Base-by-base conservation (phyloP, 1,284 basidiomycete genomes). In the Ceratobasidium sp. region DNA sequence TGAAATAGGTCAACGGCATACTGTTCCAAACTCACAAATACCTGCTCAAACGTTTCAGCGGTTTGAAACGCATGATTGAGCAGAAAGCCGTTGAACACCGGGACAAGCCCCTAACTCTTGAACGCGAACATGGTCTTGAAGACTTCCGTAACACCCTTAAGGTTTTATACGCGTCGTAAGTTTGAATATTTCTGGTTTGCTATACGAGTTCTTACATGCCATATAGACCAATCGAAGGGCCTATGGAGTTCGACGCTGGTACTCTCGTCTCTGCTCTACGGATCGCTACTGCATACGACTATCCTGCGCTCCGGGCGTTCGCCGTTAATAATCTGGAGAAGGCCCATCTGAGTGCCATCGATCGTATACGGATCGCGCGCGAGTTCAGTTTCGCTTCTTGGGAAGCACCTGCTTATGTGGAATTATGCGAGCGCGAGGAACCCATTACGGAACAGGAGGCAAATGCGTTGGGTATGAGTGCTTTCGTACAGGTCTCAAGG, bases 301-400 rank as follows among this genome's bases (percentile, higher is more conserved):
- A 81, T 16, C 75, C 79, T 16, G 79, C 82, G 9, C 79, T 89
- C 59, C 82, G 83, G 49, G 79, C 80, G 21, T 79, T 82, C 9
- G 81, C 87, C 6, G 75, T 81, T 38, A 78, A 82, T 73, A 83
- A 84, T 7, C 77, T 87, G 53, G 83, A 71, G 38, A 51, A 49
- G 18, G 44, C 30, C 9, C 28, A 36, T 18, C 46, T 61, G 16
- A 28, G 14, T 14, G 58, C 58, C 2, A 44, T 61, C 30, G 40
- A 62, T 16, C 60, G 59, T 18, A 69, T 74, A 33, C 23, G 33
- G 8, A 0, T 74, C 25, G 72, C 73, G 12, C 40, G 69, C 23
- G 42, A 63, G 28, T 74, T 67, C 33, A 28, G 25, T 2, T 46
- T 74, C 14, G 38, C 44, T 23, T 25, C 59, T n/a, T 74, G 73